Conservation (phyloP, 306 rosid genomes). For the Cucurbita pepo region DNA sequence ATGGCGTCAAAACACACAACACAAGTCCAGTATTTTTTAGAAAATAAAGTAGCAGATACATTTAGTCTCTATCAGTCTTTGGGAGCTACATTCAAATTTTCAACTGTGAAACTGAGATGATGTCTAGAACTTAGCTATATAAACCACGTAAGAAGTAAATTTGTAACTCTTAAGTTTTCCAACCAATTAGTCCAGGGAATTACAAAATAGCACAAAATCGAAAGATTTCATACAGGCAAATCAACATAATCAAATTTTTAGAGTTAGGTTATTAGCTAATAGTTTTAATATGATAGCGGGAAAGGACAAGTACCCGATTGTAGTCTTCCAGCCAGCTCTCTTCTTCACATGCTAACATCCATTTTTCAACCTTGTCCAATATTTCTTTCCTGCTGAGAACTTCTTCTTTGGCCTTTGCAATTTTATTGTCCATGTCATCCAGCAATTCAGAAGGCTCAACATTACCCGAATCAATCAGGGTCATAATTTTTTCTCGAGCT, state of each 20-base stretch:
- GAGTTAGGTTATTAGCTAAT: not conserved
- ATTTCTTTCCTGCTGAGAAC: slow-evolving; percentile 92
- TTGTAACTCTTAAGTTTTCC: not conserved
- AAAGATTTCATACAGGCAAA: not conserved
- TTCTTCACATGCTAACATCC: slow-evolving; percentile 99
- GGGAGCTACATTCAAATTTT: not conserved
- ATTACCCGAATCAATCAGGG: slow-evolving; percentile 67
- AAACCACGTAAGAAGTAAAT: not conserved
- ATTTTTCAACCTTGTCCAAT: slow-evolving; percentile 95
- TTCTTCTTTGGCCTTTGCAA: slow-evolving; percentile 82
- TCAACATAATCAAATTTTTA: not conserved
- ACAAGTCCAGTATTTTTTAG: not conserved
- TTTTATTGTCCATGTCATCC: slow-evolving; percentile 93
- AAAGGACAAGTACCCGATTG: slow-evolving; percentile 51
- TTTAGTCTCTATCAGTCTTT: not conserved
- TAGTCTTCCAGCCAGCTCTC: slow-evolving; percentile 99
- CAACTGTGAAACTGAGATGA: not conserved
- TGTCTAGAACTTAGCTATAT: not conserved
- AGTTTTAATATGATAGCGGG: not conserved
- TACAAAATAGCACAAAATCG: not conserved
- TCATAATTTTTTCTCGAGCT: slow-evolving; percentile 81
- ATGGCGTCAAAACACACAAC: not conserved
- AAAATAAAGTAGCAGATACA: not conserved
- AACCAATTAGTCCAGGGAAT: not conserved
- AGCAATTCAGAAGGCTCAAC: slow-evolving; percentile 77